Percentiles rank a stretch among this genome's conserved stretches.
Conservation (phyloP, 2,329 filamentous ascomycete species). For the Myriangium duriaei region DNA sequence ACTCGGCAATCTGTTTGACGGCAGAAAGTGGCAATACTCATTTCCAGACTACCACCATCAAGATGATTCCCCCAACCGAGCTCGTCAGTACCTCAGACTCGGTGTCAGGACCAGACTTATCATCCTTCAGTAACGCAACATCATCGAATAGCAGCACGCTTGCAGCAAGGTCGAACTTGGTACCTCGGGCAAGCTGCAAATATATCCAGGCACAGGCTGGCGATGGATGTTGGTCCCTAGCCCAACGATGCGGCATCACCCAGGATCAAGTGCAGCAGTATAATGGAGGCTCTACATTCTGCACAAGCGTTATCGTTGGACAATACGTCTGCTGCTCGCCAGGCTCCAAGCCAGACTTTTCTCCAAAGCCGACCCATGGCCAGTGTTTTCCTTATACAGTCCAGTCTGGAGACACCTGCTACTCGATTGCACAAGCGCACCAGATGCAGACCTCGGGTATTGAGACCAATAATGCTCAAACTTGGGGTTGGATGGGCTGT, state of each 20-base stretch:
- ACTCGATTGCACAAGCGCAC: conserved; percentile 21
- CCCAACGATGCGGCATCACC: conserved; percentile 1
- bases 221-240: neutral
- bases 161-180: neutral
- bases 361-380: conserved; percentile 26
- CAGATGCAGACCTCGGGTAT: conserved; percentile 28
- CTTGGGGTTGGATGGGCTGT: conserved; percentile 36
- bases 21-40: neutral
- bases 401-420: conserved; percentile 25
- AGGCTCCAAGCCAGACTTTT: conserved; percentile 14
- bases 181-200: neutral
- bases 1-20: neutral
- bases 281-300: neutral
- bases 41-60: neutral
- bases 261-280: neutral
- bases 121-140: neutral
- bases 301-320: neutral
- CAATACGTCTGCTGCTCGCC: conserved; percentile 13
- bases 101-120: neutral
- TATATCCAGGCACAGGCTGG: neutral
- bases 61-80: neutral
- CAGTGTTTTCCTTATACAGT: conserved; percentile 28
- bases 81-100: neutral
- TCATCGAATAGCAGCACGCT: neutral
- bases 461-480: conserved; percentile 28